Evolutionary conservation across 768 basidiomycete species (phyloP), one percentile per base, ranked within the genome.

Genomic region (Phaeotremella fagi): DNA sequence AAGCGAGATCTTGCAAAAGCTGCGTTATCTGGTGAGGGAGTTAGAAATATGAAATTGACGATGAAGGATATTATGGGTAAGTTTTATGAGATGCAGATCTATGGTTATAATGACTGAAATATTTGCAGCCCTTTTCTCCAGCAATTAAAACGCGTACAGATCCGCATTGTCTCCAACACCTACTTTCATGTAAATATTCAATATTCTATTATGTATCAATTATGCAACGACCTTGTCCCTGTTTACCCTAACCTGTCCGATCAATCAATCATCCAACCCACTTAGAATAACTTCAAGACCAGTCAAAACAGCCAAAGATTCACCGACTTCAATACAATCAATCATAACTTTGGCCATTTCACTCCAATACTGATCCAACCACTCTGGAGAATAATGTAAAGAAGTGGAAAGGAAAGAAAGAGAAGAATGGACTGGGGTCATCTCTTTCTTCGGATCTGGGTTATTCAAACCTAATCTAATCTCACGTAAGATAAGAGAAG

Each of bases 1-100:
- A 98, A 98, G 77, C 82, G 91, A 3, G 84, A 82, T 44, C 80
- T 98, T 1, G 83, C 92, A 1, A 79, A 79, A 23, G 89, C 90
- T 1, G 89, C 90, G 0, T 75, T 97, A 52, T 85, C 87, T 27
- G 94, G 94, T 7, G 85, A 89, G 76, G 90, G 86, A 75, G 79
- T 88, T 68, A 87, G 89, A 81, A 83, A 84, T 64, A 85, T 83
- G 59, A 75, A 75, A 48, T 82, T 98, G 20, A 84, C 85, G 9
- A 77, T 90, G 75, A 84, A 90, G 23, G 92, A 97, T 55, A 79
- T 97, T 57, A 80, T 92, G 75, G 85, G 72, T 73, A 45, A 50
- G 69, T 63, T 14, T 20, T 14, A 7, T 20, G 12, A 12, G 31
- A 7, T 33, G 31, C 31, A 14, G 18, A 22, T 41, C 12, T 12